A percentile compares a stretch with the other conserved stretches of the same genome.
Conservation (phyloP, 441 rosid species). For the Croton laevigatus region DNA sequence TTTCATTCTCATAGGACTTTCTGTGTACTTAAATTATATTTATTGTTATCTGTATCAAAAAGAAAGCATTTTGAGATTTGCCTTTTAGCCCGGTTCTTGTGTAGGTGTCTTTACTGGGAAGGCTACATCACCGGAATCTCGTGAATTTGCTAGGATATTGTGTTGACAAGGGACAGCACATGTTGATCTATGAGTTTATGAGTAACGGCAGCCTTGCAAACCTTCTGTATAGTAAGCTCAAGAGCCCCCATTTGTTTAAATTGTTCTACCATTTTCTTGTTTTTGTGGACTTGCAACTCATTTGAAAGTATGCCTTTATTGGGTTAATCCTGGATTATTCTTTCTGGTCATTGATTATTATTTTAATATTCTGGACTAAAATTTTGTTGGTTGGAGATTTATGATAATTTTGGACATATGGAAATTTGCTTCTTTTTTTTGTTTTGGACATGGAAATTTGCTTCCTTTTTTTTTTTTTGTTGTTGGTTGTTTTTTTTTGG, state of each 20-base stretch:
- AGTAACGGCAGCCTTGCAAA: constrained; percentile 89
- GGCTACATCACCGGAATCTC: constrained; percentile 89
- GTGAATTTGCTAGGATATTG: constrained; percentile 93
- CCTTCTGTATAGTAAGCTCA: constrained; percentile 66
- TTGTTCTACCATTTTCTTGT: constrained; percentile 5
- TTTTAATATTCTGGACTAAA: background rate
- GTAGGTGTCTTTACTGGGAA: constrained; percentile 20
- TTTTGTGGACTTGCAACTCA: constrained; percentile 1
- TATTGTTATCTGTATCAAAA: background rate
- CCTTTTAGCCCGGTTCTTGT: constrained; percentile 15
- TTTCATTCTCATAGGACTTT: background rate
- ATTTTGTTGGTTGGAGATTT: background rate
- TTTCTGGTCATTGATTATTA: background rate
- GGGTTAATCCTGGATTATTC: background rate
- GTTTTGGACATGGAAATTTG: no score
- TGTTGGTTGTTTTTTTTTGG: no score
- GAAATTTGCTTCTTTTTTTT: background rate
- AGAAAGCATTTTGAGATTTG: constrained; percentile 2
- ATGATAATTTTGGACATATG: background rate
- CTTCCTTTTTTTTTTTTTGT: no score
- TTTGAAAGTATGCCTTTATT: background rate
- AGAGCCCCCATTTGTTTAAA: constrained; percentile 19
- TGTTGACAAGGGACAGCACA: constrained; percentile 73
- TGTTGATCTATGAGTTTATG: constrained; percentile 95
- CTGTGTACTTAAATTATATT: background rate